Base-by-base conservation (phyloP, 768 basidiomycete genomes). In the Suillus decipiens region DNA sequence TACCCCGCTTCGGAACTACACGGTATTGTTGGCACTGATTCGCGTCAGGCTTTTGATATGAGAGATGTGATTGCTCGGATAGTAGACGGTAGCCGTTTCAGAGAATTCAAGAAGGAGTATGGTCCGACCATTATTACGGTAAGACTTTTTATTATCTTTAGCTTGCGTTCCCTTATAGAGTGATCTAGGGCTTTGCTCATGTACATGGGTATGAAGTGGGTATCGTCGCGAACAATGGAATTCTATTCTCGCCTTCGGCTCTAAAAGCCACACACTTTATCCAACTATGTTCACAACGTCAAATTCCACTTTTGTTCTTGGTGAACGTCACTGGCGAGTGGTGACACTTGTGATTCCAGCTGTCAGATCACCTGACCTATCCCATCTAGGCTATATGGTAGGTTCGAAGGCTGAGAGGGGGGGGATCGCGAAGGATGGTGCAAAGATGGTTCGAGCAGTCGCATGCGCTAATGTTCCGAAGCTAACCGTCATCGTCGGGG, bases 21-120 rank as follows among this genome's bases (percentile, higher is more conserved):
- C 73, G 93, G 93, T 34, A 93, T 97, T 65, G 93, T 96, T 34
- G 94, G 94, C 7, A 91, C 93, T 3, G 95, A 97, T 70, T 83
- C 90, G 24, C 86, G 91, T 31, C 93, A 96, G 75, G 77, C 89
- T 0, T 96, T 96, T 72, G 95, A 97, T 73, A 95, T 96, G 90
- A 84, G 93, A 42, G 95, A 97, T 72, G 89, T 98, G 14, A 94
- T 98, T 68, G 89, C 95, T 33, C 88, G 95, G 33, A 79, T 96
- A 45, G 94, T 95, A 10, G 95, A 98, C 66, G 94, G 95, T 2
- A 95, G 92, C 70, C 84, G 86, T 51, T 96, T 98, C 72, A 83
- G 93, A 64, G 95, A 98, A 74, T 98, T 96, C 81, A 98, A 98
- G 83, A 91, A 90, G 72, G 96, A 96, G 72, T 98, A 96, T 70